Evolutionary conservation across 176 grass and related monocot genomes (phyloP).

Genomic region (Avena eriantha): DNA sequence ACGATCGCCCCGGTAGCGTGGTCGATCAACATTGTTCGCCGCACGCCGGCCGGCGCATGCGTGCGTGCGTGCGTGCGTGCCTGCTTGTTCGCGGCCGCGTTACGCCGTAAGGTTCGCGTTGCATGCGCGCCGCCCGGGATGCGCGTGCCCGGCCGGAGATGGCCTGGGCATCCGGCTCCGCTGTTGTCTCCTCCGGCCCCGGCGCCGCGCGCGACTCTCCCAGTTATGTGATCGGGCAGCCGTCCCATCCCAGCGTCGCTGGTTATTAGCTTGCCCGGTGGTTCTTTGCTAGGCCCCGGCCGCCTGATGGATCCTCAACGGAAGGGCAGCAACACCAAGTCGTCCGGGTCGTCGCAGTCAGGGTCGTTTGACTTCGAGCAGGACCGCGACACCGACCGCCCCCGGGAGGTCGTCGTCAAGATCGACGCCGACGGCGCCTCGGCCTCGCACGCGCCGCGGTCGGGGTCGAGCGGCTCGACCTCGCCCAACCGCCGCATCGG

Average conservation of each 20-base stretch:
- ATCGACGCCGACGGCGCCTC: constrained; percentile 55
- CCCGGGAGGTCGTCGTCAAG: constrained; percentile 85
- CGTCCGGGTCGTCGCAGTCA: constrained; percentile 38
- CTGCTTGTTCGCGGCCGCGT: neutral
- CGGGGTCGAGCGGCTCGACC: constrained; percentile 18
- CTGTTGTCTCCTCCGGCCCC: neutral
- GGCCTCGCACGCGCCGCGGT: constrained; percentile 25
- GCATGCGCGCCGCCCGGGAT: neutral
- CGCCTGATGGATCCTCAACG: constrained; percentile 47
- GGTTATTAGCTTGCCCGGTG: constrained; percentile 11
- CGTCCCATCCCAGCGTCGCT: neutral
- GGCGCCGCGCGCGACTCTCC: constrained; percentile 20
- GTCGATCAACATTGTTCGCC: neutral
- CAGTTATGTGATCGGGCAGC: constrained; percentile 27
- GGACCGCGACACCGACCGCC: constrained; percentile 30
- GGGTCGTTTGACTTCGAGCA: constrained; percentile 58
- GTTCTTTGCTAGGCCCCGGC: neutral
- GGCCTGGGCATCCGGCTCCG: constrained; percentile 15
- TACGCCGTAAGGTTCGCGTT: neutral
- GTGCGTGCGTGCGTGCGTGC: neutral
- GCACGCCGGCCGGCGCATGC: constrained; percentile 26
- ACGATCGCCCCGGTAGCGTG: neutral
- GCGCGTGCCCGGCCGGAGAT: neutral
- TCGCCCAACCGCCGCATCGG: constrained; percentile 39
- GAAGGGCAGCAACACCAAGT: constrained; percentile 41